A percentile compares a stretch with the other conserved stretches of the same genome.
Evolutionary conservation across 169 alveolate genomes (phyloP).

Genomic region (Cryptosporidium ubiquitum): DNA sequence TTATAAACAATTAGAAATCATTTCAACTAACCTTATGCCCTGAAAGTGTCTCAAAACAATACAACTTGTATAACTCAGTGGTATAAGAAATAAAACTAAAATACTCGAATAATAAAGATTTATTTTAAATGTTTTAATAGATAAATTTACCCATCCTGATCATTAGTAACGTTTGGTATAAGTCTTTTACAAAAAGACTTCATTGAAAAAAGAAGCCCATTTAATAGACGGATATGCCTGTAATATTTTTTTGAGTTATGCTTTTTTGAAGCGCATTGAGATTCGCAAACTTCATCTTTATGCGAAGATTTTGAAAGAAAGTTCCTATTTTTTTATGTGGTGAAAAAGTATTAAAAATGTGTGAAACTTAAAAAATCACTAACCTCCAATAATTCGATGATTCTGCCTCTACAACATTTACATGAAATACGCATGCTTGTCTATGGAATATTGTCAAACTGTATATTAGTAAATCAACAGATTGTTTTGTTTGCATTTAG

Average conservation of each 20-base stretch:
- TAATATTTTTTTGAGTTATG: constrained; percentile 19
- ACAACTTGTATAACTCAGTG: constrained; percentile 38
- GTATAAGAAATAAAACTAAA: constrained; percentile 50
- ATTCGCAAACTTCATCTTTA: constrained; percentile 10
- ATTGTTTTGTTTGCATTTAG: constrained; percentile 25
- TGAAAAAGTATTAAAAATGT: neutral
- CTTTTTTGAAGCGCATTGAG: neutral
- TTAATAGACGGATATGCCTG: constrained; percentile 50
- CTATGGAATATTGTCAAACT: constrained; percentile 68
- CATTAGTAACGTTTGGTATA: constrained; percentile 33
- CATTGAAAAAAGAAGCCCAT: constrained; percentile 68
- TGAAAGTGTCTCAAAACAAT: constrained; percentile 58
- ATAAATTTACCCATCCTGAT: constrained; percentile 37
- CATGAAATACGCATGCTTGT: constrained; percentile 65
- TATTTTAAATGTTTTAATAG: neutral
- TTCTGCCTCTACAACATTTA: constrained; percentile 49
- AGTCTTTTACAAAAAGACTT: constrained; percentile 66
- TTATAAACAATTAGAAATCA: neutral
- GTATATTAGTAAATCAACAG: constrained; percentile 24
- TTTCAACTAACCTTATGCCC: constrained; percentile 68
- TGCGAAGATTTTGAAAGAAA: constrained; percentile 34
- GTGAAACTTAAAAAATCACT: neutral
- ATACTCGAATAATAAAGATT: neutral
- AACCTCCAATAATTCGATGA: constrained; percentile 62
- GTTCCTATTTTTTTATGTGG: constrained; percentile 4